A percentile compares a stretch with the other conserved stretches of the same genome.
Conservation (phyloP, 495 filamentous ascomycete genomes). For the Penicillium coprophilum region DNA sequence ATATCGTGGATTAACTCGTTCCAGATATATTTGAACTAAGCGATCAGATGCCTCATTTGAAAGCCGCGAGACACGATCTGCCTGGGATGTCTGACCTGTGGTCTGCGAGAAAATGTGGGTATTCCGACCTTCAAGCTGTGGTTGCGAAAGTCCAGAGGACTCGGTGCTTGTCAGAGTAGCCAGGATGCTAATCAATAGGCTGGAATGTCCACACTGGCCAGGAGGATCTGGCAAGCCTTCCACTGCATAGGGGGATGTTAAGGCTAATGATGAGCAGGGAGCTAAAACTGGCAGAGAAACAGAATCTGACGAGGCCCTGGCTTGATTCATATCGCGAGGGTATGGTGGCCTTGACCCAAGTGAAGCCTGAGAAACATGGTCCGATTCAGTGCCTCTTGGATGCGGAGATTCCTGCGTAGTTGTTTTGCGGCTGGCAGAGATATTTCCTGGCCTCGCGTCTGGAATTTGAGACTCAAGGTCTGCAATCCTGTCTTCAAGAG, state of each 20-base stretch:
- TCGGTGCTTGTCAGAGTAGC: constrained; percentile 11
- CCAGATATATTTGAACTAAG: constrained; percentile 18
- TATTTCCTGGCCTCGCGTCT: neutral
- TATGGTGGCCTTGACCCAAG: neutral
- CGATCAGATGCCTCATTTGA: constrained; percentile 8
- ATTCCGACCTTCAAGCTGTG: neutral
- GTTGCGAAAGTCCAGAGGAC: neutral
- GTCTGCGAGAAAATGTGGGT: neutral
- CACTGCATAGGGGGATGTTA: neutral
- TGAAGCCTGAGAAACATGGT: neutral
- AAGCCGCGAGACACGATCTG: neutral
- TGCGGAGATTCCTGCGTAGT: neutral
- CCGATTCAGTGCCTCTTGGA: neutral
- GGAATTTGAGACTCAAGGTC: constrained; percentile 13
- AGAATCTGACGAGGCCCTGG: neutral
- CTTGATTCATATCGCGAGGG: neutral
- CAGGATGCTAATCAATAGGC: constrained; percentile 13
- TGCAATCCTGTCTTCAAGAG: constrained; percentile 13
- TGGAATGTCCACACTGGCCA: constrained; percentile 11
- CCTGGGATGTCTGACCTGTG: neutral
- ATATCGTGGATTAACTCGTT: constrained; percentile 27
- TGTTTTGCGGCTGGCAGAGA: neutral
- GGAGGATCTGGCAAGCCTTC: neutral
- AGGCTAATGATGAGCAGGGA: neutral
- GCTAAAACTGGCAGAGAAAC: neutral